Evolutionary conservation across 83 land plant genomes (phyloP), one percentile per base, ranked within the genome.

Genomic region (Thuja plicata): DNA sequence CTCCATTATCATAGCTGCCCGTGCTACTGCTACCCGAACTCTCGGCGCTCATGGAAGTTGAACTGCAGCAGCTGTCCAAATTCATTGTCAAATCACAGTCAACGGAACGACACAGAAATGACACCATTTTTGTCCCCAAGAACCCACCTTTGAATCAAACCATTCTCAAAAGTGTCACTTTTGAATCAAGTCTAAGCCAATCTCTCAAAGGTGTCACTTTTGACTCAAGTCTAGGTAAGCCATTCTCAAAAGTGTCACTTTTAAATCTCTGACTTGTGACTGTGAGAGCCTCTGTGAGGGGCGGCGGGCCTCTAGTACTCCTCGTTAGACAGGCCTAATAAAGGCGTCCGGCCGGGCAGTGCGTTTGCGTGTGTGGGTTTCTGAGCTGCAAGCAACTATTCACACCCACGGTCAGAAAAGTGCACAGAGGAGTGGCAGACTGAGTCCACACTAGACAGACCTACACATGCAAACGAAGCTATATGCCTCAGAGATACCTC

Each of bases 41-140:
- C 88, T 50, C 60, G 89, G 84, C 80, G 90, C 93, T 93, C 87
- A 90, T 71, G 87, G 86, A 88, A 73, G 84, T 92, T 81, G 87
- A 89, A 32, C 88, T 87, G 19, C 87, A 32, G 38, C 54, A 27
- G 55, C 55, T 83, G 21, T 82, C 85, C 50, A 83, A 46, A n/a
- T 11, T 46, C 85, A 83, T 83, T 46, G 30, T 83, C 27, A 86
- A 46, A 24, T 57, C 71, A 41, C 71, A 52, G 12, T 54, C 71
- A 9, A 34, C 79, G 38, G 71, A 30, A 3, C 71, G 41, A 17
- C 71, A 86, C 35, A 57, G 71, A 16, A 57, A 35, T 35, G 71
- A 27, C 45, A 86, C 71, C 71, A 86, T 57, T 35, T 46, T 83
- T 83, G 10, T 24, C 3, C 30, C 46, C 43, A 81, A 41, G 32